Conservation (phyloP, 805 yeast genomes). For the Isabelozyma gotoi region DNA sequence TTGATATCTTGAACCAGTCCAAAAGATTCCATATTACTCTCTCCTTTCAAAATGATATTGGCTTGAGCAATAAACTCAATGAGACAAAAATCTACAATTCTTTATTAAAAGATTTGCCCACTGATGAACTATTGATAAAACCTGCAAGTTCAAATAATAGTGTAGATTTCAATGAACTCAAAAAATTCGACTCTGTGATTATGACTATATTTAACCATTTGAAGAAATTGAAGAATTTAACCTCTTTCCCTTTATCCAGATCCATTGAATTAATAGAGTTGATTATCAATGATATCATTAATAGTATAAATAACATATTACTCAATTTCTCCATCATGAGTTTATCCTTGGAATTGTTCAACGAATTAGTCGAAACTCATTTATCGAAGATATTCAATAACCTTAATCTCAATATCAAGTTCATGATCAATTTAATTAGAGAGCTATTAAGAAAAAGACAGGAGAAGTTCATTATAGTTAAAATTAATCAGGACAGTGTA, state of each 20-base stretch:
- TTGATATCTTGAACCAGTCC: constrained; percentile 62
- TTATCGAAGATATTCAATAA: constrained; percentile 36
- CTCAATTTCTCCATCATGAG: constrained; percentile 43
- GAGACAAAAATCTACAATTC: constrained; percentile 57
- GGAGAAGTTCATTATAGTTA: constrained; percentile 66
- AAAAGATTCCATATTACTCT: constrained; percentile 79
- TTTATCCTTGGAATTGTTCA: constrained; percentile 40
- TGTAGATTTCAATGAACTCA: constrained; percentile 24
- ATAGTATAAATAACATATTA: constrained; percentile 40
- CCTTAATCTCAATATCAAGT: constrained; percentile 64
- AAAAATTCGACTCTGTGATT: constrained; percentile 45
- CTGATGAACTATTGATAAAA: constrained; percentile 46
- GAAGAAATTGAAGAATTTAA: constrained; percentile 53
- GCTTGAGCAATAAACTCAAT: constrained; percentile 54
- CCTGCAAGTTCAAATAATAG: constrained; percentile 6
- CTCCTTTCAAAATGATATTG: constrained; percentile 71
- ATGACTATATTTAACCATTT: constrained; percentile 56
- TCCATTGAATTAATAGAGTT: constrained; percentile 67
- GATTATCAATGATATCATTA: constrained; percentile 56
- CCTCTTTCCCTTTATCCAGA: constrained; percentile 62
- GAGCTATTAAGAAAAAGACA: constrained; percentile 73
- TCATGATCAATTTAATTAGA: constrained; percentile 64
- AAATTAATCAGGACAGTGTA: constrained; percentile 46
- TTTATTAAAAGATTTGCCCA: constrained; percentile 68
- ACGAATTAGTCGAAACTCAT: constrained; percentile 13